These are phyloP conservation scores for Lipomyces anomalus DNA, from an alignment of 805 yeast genomes.

Conservation along the genomic window DNA sequence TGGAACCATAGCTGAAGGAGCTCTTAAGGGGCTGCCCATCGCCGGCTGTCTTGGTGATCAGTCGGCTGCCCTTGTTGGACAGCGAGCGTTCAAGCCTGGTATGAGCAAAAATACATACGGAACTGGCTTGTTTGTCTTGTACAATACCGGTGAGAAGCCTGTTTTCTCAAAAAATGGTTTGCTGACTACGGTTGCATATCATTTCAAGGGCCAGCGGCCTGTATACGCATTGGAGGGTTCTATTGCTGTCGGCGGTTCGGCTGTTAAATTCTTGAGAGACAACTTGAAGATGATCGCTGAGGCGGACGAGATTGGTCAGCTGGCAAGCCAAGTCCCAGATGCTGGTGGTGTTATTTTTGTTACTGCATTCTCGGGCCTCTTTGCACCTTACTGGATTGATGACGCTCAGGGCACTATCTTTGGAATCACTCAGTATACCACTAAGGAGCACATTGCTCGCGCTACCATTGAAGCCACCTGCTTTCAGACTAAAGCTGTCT, in stretches of 20 bases:
- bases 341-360: constrained; percentile 92
- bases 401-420: constrained; percentile 88
- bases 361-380: constrained; percentile 89
- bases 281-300: constrained; percentile 74
- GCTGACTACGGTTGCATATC: constrained; percentile 82
- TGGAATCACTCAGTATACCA: constrained; percentile 89
- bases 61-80: constrained; percentile 89
- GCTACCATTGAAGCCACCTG: constrained; percentile 96
- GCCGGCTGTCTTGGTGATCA: constrained; percentile 94
- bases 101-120: constrained; percentile 95
- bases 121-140: constrained; percentile 86
- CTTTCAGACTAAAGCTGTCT: constrained; percentile 84
- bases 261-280: constrained; percentile 90
- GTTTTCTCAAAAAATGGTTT: constrained; percentile 74
- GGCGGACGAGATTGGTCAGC: constrained; percentile 83
- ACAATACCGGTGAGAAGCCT: constrained; percentile 74
- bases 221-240: constrained; percentile 93
- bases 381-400: constrained; percentile 95
- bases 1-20: constrained; percentile 54
- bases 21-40: constrained; percentile 62
- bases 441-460: constrained; percentile 85
- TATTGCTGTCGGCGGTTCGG: constrained; percentile 92
- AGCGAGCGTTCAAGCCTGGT: constrained; percentile 75
- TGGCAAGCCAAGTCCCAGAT: constrained; percentile 73
- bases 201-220: constrained; percentile 72